Evolutionary conservation across 106 monocot genomes (phyloP).

Genomic region (Iris macrosiphon): DNA sequence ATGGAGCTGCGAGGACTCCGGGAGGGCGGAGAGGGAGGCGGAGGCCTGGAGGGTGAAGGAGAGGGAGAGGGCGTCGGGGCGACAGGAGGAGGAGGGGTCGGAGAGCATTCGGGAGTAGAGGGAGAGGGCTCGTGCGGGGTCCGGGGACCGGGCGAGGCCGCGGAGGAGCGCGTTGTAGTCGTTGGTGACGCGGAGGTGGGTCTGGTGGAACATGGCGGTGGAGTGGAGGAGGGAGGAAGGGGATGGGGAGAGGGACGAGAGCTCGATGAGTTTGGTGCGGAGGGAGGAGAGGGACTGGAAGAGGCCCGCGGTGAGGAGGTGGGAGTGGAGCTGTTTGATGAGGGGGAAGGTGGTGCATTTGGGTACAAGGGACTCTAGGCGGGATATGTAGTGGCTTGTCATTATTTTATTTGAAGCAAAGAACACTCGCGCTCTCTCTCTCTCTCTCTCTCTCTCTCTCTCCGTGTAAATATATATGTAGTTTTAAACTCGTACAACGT

Average conservation of each 20-base stretch:
- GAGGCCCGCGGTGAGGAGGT: slow-evolving; percentile 46
- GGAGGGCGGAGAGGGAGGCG: slow-evolving; percentile 30
- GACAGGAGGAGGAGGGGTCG: slow-evolving; percentile 3
- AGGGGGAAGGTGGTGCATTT: slow-evolving; percentile 30
- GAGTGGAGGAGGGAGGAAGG: slow-evolving; percentile 36
- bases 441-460: too few relatives aligned
- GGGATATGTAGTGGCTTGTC: neutral
- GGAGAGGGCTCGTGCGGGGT: slow-evolving; percentile 38
- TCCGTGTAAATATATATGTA: too few relatives aligned
- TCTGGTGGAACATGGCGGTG: slow-evolving; percentile 23
- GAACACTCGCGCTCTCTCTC: too few relatives aligned
- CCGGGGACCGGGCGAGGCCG: slow-evolving; percentile 28
- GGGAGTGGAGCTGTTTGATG: slow-evolving; percentile 53
- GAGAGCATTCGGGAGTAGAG: slow-evolving; percentile 36
- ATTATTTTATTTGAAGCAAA: too few relatives aligned
- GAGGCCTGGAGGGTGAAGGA: slow-evolving; percentile 70
- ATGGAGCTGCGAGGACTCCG: slow-evolving; percentile 42
- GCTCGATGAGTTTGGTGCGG: slow-evolving; percentile 42
- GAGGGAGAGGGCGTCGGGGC: slow-evolving; percentile 77
- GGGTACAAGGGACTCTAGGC: slow-evolving; percentile 26
- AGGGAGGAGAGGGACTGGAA: slow-evolving; percentile 26
- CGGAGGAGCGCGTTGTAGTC: slow-evolving; percentile 76
- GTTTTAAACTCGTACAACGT: too few relatives aligned
- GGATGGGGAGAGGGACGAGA: slow-evolving; percentile 39
- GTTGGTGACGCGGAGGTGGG: slow-evolving; percentile 45